Conservation (phyloP, 176 grass and related monocot genomes). For the Phoenix roebelenii region DNA sequence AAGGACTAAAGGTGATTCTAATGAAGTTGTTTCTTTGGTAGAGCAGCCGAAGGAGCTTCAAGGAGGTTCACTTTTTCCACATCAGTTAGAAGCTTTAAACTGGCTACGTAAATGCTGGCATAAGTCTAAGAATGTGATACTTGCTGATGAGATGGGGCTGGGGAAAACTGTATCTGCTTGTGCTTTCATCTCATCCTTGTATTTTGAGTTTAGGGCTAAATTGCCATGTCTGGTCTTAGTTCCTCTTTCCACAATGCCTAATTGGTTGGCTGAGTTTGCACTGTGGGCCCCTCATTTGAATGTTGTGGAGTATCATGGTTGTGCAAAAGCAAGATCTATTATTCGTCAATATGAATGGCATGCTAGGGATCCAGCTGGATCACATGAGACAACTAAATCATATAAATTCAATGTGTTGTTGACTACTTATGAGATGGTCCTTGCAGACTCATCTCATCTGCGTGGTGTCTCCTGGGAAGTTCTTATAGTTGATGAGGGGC, state of each 20-base stretch:
- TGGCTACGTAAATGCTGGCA: conserved; percentile 97
- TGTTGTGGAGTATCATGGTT: conserved; percentile 96
- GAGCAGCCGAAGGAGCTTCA: conserved; percentile 92
- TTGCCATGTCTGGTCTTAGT: conserved; percentile 85
- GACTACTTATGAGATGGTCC: conserved; percentile 97
- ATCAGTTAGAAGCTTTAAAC: conserved; percentile 98
- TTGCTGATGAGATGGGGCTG: conserved; percentile 99
- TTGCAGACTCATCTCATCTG: conserved; percentile 81
- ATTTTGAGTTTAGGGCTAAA: conserved; percentile 76
- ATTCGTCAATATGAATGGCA: conserved; percentile 98
- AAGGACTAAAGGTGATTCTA: conserved; percentile 36
- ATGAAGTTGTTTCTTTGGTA: conserved; percentile 55
- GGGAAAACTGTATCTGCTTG: conserved; percentile 94
- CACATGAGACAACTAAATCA: conserved; percentile 48
- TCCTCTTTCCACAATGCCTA: conserved; percentile 97
- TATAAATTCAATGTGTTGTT: conserved; percentile 90
- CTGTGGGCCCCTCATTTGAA: conserved; percentile 96
- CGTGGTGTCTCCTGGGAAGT: conserved; percentile 93
- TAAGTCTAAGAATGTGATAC: conserved; percentile 93
- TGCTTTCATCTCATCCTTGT: conserved; percentile 86
- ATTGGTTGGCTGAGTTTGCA: conserved; percentile 95
- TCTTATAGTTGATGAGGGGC: conserved; percentile 96
- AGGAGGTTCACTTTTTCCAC: conserved; percentile 77
- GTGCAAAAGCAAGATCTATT: conserved; percentile 71
- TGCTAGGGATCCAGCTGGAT: conserved; percentile 42